Evolutionary conservation across 345 rosid genomes (phyloP), one percentile per base, ranked within the genome.

Genomic region (Gynandropsis gynandra): DNA sequence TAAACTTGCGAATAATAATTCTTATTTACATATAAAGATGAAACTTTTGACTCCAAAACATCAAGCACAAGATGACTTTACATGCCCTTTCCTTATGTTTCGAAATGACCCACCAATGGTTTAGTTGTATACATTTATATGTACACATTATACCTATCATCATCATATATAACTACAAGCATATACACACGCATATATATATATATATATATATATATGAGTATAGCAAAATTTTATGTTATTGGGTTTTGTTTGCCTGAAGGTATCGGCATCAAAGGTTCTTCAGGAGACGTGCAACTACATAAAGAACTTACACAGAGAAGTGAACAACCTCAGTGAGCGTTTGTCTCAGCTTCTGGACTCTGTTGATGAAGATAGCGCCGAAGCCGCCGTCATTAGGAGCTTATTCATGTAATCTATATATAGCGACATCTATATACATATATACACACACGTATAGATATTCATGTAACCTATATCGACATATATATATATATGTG

Each of bases 201-300:
- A 39, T 56, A 41, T 51, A 46, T 24, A 24, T 24, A 24, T 24
- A 24, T 24, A 24, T 24, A 5, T 24, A 2, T 24, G 29, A 24
- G 29, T 24, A 24, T 24, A n/a, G n/a, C 29, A 5, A 24, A 24
- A 24, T 24, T 24, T 24, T 2, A 5, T 24, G 4, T 2, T 24
- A 24, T n/a, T 24, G 29, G 29, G 29, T 24, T 24, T 24, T 2
- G 29, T 24, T 24, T 24, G n/a, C 5, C 4, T 24, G 44, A 31
- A 87, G 95, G 90, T 73, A 10, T 85, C 97, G 40, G 93, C 94
- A n/a, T 76, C 97, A 1, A 89, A 76, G 67, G 90, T 89, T 20
- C 66, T 89, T 58, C 97, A 85, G 44, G 97, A 89, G 68, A 89
- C 95, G 18, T 89, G 97, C 82, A 81, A 80, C 70, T 83, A 89